A percentile compares a stretch with the other conserved stretches of the same genome.
Evolutionary conservation across 106 monocot genomes (phyloP).

Genomic region (Xerophyta viscosa): DNA sequence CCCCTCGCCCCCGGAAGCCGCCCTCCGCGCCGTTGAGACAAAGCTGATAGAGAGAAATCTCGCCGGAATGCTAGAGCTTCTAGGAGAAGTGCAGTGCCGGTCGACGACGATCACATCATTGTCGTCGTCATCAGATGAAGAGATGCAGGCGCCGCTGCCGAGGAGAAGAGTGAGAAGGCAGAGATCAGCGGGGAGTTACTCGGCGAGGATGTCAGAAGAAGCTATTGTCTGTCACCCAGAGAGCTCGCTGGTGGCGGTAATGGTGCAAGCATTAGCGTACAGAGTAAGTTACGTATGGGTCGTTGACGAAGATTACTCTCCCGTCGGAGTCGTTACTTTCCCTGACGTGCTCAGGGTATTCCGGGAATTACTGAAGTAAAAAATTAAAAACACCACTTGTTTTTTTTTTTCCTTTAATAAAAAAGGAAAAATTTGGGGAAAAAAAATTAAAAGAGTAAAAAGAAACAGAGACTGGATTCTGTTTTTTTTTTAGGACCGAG

Average conservation of each 20-base stretch:
- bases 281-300: slow-evolving; percentile 78
- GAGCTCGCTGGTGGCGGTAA: slow-evolving; percentile 82
- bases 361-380: slow-evolving; percentile 30
- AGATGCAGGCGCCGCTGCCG: neutral
- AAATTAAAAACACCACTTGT: too few species aligned
- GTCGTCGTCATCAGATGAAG: slow-evolving; percentile 29
- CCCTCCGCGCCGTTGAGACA: slow-evolving; percentile 22
- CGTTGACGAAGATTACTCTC: slow-evolving; percentile 47
- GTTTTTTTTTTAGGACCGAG: too few species aligned
- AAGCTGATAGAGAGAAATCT: slow-evolving; percentile 34
- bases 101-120: slow-evolving; percentile 1
- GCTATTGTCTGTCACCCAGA: slow-evolving; percentile 43
- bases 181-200: slow-evolving; percentile 29
- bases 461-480: too few species aligned
- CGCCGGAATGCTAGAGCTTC: slow-evolving; percentile 48
- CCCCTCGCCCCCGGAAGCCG: slow-evolving; percentile 20
- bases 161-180: slow-evolving; percentile 12
- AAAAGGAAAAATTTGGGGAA: too few species aligned
- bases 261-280: slow-evolving; percentile 80
- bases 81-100: slow-evolving; percentile 19
- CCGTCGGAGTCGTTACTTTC: slow-evolving; percentile 58
- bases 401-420: too few species aligned
- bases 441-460: too few species aligned
- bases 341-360: slow-evolving; percentile 44
- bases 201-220: slow-evolving; percentile 29